Base-by-base conservation (phyloP, 2,329 filamentous ascomycete species). In the Pezicula carpinea region DNA sequence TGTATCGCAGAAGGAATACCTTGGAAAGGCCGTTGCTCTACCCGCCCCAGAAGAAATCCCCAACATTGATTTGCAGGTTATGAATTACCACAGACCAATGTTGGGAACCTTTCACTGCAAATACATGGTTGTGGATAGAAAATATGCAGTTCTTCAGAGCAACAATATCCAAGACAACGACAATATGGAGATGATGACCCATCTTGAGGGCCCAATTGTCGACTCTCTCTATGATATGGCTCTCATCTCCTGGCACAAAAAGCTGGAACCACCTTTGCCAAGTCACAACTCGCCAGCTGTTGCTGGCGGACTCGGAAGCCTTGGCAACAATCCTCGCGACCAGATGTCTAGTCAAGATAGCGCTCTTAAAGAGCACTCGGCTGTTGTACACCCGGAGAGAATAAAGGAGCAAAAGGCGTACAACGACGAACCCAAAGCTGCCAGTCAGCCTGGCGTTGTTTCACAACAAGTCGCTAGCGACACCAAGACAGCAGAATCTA, bases 81-180 rank as follows among this genome's bases (percentile, higher is more conserved):
- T 86, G 51, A 91, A 88, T 59, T 83, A 82, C 57, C 87, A 91
- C 58, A 73, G 75, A 11, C 77, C 85, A 1, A 65, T 85, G 1
- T 65, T 91, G 3, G 87, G 87, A 1, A 92, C 87, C 0, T 85
- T 90, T 34, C 87, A 91, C 58, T 73, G 81, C 52, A 92, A 92
- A 60, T 89, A 85, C 60, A 86, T 88, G 73, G 70, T 91, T 1
- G 79, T 91, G 1, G 87, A 92, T 62, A 75, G 87, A 6, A 79
- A 77, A 51, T 71, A 85, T n/a, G 87, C 78, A 0, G 69, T 87
- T 1, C 62, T 91, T 2, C 83, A 87, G 66, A 90, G 85, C 67
- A 89, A 89, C 63, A 92, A 91, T 58, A 85, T 91, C 42, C 74
- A 82, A 63, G 82, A 89, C 53, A 91, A 89, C 44, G 83, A 87